phyloP scores from a whole-genome alignment of 495 filamentous ascomycete genomes.

The Neurospora sublineolata region DNA sequence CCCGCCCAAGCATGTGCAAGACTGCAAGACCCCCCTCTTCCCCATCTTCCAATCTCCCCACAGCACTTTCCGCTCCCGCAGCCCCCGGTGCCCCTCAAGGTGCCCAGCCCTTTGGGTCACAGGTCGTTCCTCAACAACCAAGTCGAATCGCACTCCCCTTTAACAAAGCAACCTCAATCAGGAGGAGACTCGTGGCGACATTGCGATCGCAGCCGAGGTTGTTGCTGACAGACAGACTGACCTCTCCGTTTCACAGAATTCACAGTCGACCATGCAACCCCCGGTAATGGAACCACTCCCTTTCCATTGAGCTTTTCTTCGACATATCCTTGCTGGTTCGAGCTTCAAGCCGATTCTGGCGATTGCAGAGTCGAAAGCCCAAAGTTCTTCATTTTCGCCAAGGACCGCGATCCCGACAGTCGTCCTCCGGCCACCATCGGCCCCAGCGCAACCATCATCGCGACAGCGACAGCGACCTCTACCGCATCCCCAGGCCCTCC shows the following conservation, averaged over 20 bases:
- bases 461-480: neutral
- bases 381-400: conserved; percentile 5
- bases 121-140: neutral
- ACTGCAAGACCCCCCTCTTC: neutral
- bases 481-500: neutral
- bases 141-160: neutral
- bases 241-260: conserved; percentile 10
- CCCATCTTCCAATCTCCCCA: neutral
- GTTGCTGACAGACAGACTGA: conserved; percentile 13
- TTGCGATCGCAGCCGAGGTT: neutral
- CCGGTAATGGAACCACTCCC: conserved; percentile 11
- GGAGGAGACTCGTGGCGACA: neutral
- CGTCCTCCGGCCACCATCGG: conserved; percentile 5
- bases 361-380: conserved; percentile 13
- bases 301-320: conserved; percentile 17
- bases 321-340: conserved; percentile 20
- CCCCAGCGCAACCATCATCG: neutral
- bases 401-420: conserved; percentile 2
- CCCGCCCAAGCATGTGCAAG: neutral
- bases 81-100: neutral
- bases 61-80: neutral
- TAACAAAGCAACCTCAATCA: neutral
- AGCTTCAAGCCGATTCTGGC: conserved; percentile 5
- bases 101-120: neutral
- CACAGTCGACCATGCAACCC: conserved; percentile 7